Base-by-base conservation (phyloP, 192 early-diverging fungal species). In the Entomortierella beljakovae region DNA sequence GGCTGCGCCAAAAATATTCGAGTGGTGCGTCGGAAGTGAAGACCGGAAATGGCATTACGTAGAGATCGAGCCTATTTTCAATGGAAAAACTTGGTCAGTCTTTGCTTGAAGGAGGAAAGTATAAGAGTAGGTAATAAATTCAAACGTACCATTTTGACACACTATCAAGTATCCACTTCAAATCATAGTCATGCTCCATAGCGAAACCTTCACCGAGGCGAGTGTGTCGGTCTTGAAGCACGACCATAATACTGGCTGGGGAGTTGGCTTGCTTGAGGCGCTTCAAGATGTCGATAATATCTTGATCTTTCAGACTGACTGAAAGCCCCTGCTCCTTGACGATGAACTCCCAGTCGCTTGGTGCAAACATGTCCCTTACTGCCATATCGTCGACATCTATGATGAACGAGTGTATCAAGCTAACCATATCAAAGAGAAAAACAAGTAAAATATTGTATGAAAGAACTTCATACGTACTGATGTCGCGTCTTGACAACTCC, bases 91-190 rank as follows among this genome's bases (percentile, higher is more conserved):
- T 32, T 59, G 34, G 40, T 32, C 40, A 32, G 3, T 40, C 57
- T 5, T 59, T 40, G 40, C 3, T 37, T 11, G 57, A 59, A 37
- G 22, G 40, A 59, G 57, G 25, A 40, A 59, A 35, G n/a, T 15
- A 59, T 40, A 22, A 18, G 2, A 37, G 37, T 22, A 40, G 57
- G 40, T 59, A 11, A 26, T 59, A 4, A 59, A 59, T 3, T 40
- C n/a, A n/a, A 40, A 59, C 57, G 57, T 59, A 34, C 57, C 37
- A 59, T 59, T 15, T 59, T 59, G 57, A 59, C 5, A 59, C 40
- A 40, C 57, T 59, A 40, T 59, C 32, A 22, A 59, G 40, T 23
- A 59, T 59, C 57, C 57, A 59, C 40, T 59, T 59, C 57, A 59
- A n/a, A n/a, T 34, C 32, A n/a, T 59, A 59, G 57, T 40, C 57